A percentile compares a stretch with the other conserved stretches of the same genome.
Evolutionary conservation across 2,329 filamentous ascomycete species (phyloP).

Genomic region (Lizonia empirigonia): DNA sequence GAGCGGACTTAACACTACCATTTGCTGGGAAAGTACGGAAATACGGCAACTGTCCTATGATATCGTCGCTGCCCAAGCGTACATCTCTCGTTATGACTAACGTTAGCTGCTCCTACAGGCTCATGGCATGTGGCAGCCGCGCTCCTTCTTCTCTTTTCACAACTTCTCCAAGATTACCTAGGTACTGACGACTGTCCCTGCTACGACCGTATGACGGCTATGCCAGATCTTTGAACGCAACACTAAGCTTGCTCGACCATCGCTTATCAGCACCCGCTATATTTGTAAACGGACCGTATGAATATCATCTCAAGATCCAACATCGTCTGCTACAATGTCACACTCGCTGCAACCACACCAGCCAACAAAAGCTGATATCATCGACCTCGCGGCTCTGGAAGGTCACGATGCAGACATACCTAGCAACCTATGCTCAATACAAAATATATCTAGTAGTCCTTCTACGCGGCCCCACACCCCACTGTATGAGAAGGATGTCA

Average conservation of each 20-base stretch:
- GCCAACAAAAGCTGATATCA: conserved; percentile 41
- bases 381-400: conserved; percentile 45
- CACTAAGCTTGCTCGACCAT: background rate
- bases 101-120: conserved; percentile 1
- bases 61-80: background rate
- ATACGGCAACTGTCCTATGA: background rate
- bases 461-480: conserved; percentile 12
- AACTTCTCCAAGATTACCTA: background rate
- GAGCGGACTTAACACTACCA: background rate
- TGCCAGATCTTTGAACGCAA: background rate
- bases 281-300: background rate
- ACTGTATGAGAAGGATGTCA: conserved; percentile 19
- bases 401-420: conserved; percentile 50
- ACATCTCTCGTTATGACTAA: conserved; percentile 3
- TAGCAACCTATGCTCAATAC: conserved; percentile 39
- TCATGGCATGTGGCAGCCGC: background rate
- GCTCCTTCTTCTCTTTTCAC: background rate
- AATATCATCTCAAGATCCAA: background rate
- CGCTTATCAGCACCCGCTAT: background rate
- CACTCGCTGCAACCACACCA: conserved; percentile 10
- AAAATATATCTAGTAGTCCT: conserved; percentile 17
- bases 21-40: conserved; percentile 1
- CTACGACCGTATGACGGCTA: background rate
- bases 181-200: too few species aligned
- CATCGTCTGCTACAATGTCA: background rate